Conservation (phyloP, 257 asterid species). For the Nicotiana undulata region DNA sequence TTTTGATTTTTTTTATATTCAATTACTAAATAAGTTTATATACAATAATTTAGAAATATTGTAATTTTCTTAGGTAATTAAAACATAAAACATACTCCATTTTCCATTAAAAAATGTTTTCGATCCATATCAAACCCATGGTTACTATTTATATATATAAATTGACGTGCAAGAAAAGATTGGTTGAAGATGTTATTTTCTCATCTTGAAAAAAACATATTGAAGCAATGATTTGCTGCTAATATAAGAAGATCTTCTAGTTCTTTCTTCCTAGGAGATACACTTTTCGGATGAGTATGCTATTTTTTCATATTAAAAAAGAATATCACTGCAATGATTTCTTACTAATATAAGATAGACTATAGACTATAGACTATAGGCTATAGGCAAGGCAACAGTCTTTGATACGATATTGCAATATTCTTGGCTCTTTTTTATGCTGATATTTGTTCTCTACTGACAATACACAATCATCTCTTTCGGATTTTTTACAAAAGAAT, state of each 20-base stretch:
- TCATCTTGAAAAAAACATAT: neutral
- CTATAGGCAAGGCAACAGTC: neutral
- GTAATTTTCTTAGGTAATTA: neutral
- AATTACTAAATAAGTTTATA: too few species aligned
- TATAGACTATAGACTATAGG: neutral
- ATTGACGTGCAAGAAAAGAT: slow-evolving; percentile 8
- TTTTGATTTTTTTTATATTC: too few species aligned
- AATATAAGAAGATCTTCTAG: neutral
- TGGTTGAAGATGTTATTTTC: neutral
- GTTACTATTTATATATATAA: neutral
- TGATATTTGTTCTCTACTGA: slow-evolving; percentile 4
- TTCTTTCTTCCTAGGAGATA: too few species aligned
- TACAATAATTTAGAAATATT: neutral
- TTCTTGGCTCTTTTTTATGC: too few species aligned
- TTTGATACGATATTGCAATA: neutral
- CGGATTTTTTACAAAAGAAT: neutral
- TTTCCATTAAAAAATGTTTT: neutral
- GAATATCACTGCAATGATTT: neutral
- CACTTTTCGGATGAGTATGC: neutral
- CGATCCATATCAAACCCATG: neutral
- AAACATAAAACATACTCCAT: neutral
- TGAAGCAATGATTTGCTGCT: neutral
- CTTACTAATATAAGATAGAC: slow-evolving; percentile 1
- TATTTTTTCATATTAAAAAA: too few species aligned
- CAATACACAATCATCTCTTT: slow-evolving; percentile 8